Evolutionary conservation across 1,284 basidiomycete species (phyloP).

Genomic region (Wallemia mellicola): DNA sequence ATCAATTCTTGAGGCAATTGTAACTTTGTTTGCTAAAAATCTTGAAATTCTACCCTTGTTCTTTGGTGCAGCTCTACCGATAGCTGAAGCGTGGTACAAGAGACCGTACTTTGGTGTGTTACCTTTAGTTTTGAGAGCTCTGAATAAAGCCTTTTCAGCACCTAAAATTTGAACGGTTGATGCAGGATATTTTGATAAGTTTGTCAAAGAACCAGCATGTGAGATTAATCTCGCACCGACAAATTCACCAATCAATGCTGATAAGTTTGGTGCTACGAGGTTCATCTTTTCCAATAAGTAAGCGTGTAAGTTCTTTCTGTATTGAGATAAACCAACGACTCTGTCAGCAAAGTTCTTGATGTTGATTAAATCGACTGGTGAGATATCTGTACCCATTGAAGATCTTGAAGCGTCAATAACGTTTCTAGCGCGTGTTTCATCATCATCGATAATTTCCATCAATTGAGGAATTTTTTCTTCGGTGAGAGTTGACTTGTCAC

Average conservation of each 20-base stretch:
- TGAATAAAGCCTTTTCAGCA: slow-evolving; percentile 92
- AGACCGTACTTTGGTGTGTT: slow-evolving; percentile 97
- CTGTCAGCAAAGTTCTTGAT: slow-evolving; percentile 74
- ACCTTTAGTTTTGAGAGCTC: slow-evolving; percentile 92
- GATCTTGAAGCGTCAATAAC: slow-evolving; percentile 77
- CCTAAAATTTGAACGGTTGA: slow-evolving; percentile 94
- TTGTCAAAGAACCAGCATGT: slow-evolving; percentile 89
- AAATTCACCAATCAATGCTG: slow-evolving; percentile 76
- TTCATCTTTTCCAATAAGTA: slow-evolving; percentile 97
- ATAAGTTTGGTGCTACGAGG: slow-evolving; percentile 77
- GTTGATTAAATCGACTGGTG: slow-evolving; percentile 85
- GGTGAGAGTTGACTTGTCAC: slow-evolving; percentile 40
- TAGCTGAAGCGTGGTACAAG: slow-evolving; percentile 79
- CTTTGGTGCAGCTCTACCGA: slow-evolving; percentile 76
- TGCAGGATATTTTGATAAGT: slow-evolving; percentile 91
- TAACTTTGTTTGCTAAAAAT: slow-evolving; percentile 96
- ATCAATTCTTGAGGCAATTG: slow-evolving; percentile 90
- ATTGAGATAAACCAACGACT: slow-evolving; percentile 72
- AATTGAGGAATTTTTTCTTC: slow-evolving; percentile 57
- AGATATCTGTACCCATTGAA: slow-evolving; percentile 80
- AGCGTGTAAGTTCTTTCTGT: slow-evolving; percentile 64
- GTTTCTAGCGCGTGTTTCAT: slow-evolving; percentile 65
- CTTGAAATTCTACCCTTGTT: slow-evolving; percentile 94
- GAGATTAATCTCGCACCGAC: slow-evolving; percentile 85
- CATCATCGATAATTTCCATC: slow-evolving; percentile 54